phyloP scores from a whole-genome alignment of 257 asterid genomes.

The Fraxinus cuspidata region DNA sequence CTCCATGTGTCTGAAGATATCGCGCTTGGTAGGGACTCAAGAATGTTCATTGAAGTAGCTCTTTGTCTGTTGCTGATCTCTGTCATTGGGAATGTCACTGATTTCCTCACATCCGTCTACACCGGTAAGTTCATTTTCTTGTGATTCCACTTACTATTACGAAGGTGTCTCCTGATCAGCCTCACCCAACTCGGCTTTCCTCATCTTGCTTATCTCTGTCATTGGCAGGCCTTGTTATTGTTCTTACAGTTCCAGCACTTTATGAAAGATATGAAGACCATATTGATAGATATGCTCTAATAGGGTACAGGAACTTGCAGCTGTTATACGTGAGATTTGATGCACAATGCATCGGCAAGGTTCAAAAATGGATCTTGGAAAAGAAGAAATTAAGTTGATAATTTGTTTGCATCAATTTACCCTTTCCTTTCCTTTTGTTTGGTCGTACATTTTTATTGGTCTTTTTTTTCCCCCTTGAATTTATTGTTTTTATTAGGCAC shows the following conservation, averaged over 20 bases:
- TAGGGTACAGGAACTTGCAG: constrained; percentile 42
- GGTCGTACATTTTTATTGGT: background rate
- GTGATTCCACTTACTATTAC: background rate
- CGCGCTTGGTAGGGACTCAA: constrained; percentile 69
- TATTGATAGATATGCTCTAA: constrained; percentile 41
- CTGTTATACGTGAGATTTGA: constrained; percentile 45
- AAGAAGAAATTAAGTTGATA: constrained; percentile 58
- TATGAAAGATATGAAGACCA: constrained; percentile 67
- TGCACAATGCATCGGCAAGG: constrained; percentile 42
- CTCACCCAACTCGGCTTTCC: background rate
- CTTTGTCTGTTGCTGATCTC: constrained; percentile 44
- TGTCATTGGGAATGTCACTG: constrained; percentile 51
- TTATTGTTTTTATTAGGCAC: constrained; percentile 2
- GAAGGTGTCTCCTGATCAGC: background rate
- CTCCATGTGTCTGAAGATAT: constrained; percentile 61
- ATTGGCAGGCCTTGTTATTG: constrained; percentile 56
- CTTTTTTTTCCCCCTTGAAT: background rate
- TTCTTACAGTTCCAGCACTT: constrained; percentile 74
- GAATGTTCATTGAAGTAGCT: constrained; percentile 55
- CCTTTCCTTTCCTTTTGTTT: constrained; percentile 14
- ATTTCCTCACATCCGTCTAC: constrained; percentile 62
- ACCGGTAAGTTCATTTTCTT: constrained; percentile 44
- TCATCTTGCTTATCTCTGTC: constrained; percentile 3
- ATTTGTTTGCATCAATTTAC: background rate
- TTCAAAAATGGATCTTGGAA: constrained; percentile 54